Evolutionary conservation across 2,329 filamentous ascomycete genomes (phyloP), one percentile per base, ranked within the genome.

Genomic region (Westerdykella ornata): DNA sequence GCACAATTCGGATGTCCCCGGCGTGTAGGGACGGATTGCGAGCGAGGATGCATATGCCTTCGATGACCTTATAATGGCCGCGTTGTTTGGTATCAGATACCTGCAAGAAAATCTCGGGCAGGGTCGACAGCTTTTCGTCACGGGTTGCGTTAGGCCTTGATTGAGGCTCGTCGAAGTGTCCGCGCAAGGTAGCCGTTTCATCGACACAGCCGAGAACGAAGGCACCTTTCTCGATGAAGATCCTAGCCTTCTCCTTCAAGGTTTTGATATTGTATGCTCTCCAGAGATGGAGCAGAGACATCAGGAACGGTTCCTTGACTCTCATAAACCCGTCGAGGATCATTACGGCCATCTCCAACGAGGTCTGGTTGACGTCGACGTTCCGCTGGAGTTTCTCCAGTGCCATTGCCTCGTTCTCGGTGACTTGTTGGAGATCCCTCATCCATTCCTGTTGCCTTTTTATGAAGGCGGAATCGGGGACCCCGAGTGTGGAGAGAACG

Each of bases 11-110:
- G 35, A 97, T 79, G 57, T 98, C 92, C 4, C 92, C 92, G 0
- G 89, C 85, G 54, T 98, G 90, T 5, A 98, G 74, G 0, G 90
- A 96, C 0, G 92, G 92, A 53, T 98, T 98, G 18, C 92, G 82
- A 1, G 88, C 89, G 1, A 98, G 73, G 5, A 94, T 71, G 54
- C 92, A 97, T 3, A 87, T 58, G 0, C 88, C 89, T 46, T 81
- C 73, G 17, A 96, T 76, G 1, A 90, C 70, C 38, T 72, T 75
- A 53, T 84, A 82, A 16, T 73, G 69, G 1, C 70, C 71, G 17
- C 67, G 68, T 26, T 72, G 70, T 7, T 74, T 69, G 1, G 72
- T 71, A 7, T 78, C 75, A 0, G 82, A 81, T 1, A 96, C 72
- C 58, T 96, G 89, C 0, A 97, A 62, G 56, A 97, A 98, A 7